Evolutionary conservation across 1,284 basidiomycete species (phyloP).

Genomic region (Leccinum variabile): DNA sequence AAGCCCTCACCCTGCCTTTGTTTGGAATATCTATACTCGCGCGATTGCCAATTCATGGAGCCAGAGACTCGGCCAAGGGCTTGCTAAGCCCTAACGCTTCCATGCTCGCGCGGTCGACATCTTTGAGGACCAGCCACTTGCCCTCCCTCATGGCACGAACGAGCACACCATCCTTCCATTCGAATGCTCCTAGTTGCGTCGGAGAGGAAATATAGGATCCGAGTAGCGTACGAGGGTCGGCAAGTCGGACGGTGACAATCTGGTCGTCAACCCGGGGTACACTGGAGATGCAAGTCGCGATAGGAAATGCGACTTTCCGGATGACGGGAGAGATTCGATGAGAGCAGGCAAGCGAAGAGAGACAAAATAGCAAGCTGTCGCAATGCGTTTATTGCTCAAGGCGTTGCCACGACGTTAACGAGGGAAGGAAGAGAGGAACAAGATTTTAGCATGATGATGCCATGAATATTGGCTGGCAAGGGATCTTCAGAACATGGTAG

Average conservation of each 20-base stretch:
- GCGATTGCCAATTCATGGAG: constrained; percentile 72
- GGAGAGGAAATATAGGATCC: constrained; percentile 94
- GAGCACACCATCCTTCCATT: constrained; percentile 95
- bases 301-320: constrained; percentile 87
- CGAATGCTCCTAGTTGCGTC: constrained; percentile 85
- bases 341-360: constrained; percentile 78
- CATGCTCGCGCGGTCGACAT: constrained; percentile 86
- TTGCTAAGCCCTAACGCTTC: constrained; percentile 86
- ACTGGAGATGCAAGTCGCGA: constrained; percentile 72
- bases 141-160: constrained; percentile 90
- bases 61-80: constrained; percentile 81
- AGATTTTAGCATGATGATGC: constrained; percentile 55
- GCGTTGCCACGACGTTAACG: constrained; percentile 63
- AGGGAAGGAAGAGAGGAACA: constrained; percentile 36
- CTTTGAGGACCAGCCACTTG: constrained; percentile 92
- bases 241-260: constrained; percentile 85
- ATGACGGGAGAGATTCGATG: constrained; percentile 78
- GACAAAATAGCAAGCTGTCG: constrained; percentile 64
- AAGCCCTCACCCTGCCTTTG: constrained; percentile 67
- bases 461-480: constrained; percentile 59
- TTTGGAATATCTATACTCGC: constrained; percentile 72
- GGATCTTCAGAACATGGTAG: background rate
- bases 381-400: constrained; percentile 60
- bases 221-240: constrained; percentile 90
- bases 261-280: constrained; percentile 56